These are phyloP conservation scores for Saussurea involucrata DNA, from an alignment of 129 eudicot genomes.

Conservation along the genomic window DNA sequence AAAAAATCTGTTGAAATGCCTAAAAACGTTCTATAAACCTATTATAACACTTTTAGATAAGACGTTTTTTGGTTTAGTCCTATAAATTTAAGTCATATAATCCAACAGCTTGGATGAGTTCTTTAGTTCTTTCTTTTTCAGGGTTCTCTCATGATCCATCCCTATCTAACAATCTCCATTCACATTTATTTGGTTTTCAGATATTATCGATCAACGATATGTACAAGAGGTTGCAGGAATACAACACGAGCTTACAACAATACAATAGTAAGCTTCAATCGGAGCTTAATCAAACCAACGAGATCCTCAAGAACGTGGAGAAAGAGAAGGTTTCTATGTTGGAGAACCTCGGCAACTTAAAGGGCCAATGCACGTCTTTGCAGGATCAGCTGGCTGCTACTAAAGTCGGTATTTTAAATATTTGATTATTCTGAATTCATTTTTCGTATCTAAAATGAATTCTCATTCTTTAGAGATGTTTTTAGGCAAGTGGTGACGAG, in stretches of 20 bases:
- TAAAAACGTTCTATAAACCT: background rate
- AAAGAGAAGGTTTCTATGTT: conserved; percentile 68
- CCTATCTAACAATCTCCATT: background rate
- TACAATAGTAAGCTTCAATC: conserved; percentile 90
- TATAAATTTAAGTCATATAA: background rate
- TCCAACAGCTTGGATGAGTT: no score
- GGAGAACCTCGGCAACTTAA: conserved; percentile 77
- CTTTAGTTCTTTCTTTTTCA: no score
- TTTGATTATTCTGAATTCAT: background rate
- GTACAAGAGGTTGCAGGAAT: conserved; percentile 83
- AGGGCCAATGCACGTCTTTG: conserved; percentile 71
- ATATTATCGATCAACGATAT: conserved; percentile 68
- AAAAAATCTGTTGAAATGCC: background rate
- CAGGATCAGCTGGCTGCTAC: conserved; percentile 71
- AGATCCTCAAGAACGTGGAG: conserved; percentile 73
- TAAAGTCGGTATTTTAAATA: conserved; percentile 33
- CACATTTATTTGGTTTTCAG: conserved; percentile 34
- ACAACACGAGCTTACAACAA: conserved; percentile 86
- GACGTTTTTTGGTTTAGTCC: background rate
- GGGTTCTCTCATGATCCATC: no score
- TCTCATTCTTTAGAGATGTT: background rate
- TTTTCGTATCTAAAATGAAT: background rate
- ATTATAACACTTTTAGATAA: background rate
- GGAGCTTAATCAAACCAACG: conserved; percentile 72
- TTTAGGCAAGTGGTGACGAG: conserved; percentile 68